Evolutionary conservation across 768 basidiomycete genomes (phyloP), one percentile per base, ranked within the genome.

Genomic region (Auricularia heimuer): DNA sequence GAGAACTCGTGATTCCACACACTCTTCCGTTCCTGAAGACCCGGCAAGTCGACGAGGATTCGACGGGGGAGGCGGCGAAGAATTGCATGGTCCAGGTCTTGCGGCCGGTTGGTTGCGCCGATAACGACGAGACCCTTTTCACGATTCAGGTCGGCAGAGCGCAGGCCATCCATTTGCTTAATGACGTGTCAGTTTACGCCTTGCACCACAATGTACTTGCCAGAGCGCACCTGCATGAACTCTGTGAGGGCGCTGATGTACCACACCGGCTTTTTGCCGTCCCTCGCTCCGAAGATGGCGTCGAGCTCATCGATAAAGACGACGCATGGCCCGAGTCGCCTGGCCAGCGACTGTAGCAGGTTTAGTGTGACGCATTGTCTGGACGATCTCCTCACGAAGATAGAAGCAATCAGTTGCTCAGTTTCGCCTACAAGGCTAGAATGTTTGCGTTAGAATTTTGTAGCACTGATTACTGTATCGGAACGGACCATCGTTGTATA

Each of bases 301-400:
- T 78, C 77, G 21, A 77, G 71, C 68, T 78, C 77, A 69, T 79
- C 77, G 24, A 79, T 64, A 69, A 79, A 79, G 56, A 79, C 66
- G 65, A 79, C 74, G 66, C 76, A 77, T 3, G 77, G 77, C 10
- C 76, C 74, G 11, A 78, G 66, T 12, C 71, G 65, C 42, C 77
- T 68, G 10, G 77, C 77, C 2, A 79, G 68, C 18, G 70, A 72
- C 69, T 78, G 76, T 6, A 77, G 71, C 2, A 74, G 39, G 39
- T 51, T 18, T 18, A 10, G 47, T 51, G 18, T 42, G 39, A 14
- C 8, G 39, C 39, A 7, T 8, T 14, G 12, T 42, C 8, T 42
- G 39, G 7, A 42, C 39, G 39, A 14, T 14, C 12, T 42, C 12
- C 75, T 73, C 10, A 51, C 47, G 47, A 51, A 51, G 47, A 51